Base-by-base conservation (phyloP, 1,284 basidiomycete genomes). In the Chalciporus piperatoides region DNA sequence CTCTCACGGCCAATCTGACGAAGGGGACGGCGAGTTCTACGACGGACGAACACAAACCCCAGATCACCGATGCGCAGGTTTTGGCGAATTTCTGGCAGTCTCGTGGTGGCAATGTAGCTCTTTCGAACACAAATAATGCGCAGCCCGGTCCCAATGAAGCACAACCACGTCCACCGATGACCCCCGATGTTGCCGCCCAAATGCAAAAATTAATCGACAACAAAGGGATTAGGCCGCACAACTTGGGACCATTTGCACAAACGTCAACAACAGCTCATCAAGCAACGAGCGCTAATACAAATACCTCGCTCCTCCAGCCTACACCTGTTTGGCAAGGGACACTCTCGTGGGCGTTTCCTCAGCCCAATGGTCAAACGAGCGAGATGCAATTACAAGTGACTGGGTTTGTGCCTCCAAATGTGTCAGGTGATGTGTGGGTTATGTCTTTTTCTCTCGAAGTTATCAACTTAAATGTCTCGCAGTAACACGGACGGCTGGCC, bases 401-500 rank as follows among this genome's bases (percentile, higher is more conserved):
- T 24, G 72, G 71, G 24, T 56, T 50, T 10, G 54, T 54, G 15
- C 6, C 47, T 15, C 1, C 40, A 12, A 21, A 24, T 11, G 27
- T 37, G n/a, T 28, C 39, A n/a, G 56, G 56, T 21, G 62, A 72
- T 47, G 54, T 70, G 74, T 78, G 53, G 40, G 69, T 59, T 15
- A 10, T 15, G 10, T 47, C 44, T 19, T 17, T 11, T 12, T 25
- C 33, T 43, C n/a, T 37, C 12, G 1, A 32, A 32, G 11, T 35
- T 39, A 35, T 48, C 21, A 6, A 37, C 40, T 57, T 37, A 55
- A n/a, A 30, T 11, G 7, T 50, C 28, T 44, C 21, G 49, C 50
- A 86, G 84, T 53, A 75, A 66, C 37, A 55, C 68, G 6, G 70
- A 78, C 1, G 74, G 69, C 0, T 87, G 84, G 84, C 84, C 84